Base-by-base conservation (phyloP, 768 basidiomycete species). In the Lyophyllum semitale region DNA sequence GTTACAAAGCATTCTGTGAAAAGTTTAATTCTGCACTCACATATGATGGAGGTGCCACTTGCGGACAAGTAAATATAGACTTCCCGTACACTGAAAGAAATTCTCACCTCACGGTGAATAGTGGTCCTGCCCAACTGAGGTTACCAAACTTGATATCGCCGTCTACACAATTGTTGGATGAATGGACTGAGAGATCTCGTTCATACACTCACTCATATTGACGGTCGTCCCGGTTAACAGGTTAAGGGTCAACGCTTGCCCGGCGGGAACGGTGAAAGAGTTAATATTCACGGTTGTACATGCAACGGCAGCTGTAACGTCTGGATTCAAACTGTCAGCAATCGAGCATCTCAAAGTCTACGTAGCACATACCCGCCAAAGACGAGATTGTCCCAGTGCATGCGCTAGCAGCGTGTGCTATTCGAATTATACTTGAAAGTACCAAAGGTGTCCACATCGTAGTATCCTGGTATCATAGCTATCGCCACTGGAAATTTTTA, bases 251-350 rank as follows among this genome's bases (percentile, higher is more conserved):
- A 87, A 75, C 0, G 73, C 77, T 67, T 78, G 47, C 13, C 83
- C 84, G 30, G 74, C 79, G 12, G 84, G 80, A 32, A 85, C 84
- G 8, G 79, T 82, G 67, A 86, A 84, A 9, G 68, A 57, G 38
- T 81, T 74, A 63, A 87, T 78, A 59, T 80, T 80, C 51, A 88
- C 79, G 3, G 80, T 83, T 1, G 75, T 80, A 65, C 87, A 88
- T 58, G 72, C 58, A 27, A 81, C 76, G 18, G 86, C 85, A 51
- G 63, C 69, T 32, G 67, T 61, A 30, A 85, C 80, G 59, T 86
- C 73, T 75, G 29, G n/a, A 44, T 23, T 18, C 37, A 6, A 30
- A 22, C 27, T 18, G 42, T 59, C 18, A 49, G 22, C 12, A 44
- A 29, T 2, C 35, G 2, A 2, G 45, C 5, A 17, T 20, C 44